Conservation (phyloP, 805 yeast species). For the Brettanomyces sp. region DNA sequence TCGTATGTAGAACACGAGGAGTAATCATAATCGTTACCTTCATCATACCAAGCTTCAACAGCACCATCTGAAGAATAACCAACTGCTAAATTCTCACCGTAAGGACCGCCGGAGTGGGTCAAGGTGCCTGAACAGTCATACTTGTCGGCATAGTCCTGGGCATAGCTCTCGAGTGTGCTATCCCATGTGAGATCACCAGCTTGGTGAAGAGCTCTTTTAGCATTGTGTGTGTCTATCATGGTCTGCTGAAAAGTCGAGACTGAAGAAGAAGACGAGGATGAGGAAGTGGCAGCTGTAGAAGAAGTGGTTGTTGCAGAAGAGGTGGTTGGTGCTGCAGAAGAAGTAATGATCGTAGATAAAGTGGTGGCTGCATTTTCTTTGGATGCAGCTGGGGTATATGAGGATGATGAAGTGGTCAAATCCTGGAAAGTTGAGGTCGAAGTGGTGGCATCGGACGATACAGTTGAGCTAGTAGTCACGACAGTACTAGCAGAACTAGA, state of each 20-base stretch:
- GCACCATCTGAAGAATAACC: slow-evolving; percentile 48
- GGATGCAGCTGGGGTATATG: slow-evolving; percentile 9
- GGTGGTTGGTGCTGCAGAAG: slow-evolving; percentile 10
- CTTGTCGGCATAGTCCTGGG: slow-evolving; percentile 46
- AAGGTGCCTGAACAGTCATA: slow-evolving; percentile 53
- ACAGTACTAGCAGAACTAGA: neutral
- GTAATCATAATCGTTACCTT: slow-evolving; percentile 48
- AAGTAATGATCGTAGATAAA: slow-evolving; percentile 3
- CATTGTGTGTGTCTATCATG: slow-evolving; percentile 55
- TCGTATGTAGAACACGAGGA: slow-evolving; percentile 37
- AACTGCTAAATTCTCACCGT: slow-evolving; percentile 73
- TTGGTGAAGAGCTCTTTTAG: slow-evolving; percentile 45
- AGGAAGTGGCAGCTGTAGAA: slow-evolving; percentile 9
- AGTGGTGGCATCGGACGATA: slow-evolving; percentile 2
- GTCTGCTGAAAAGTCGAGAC: slow-evolving; percentile 17
- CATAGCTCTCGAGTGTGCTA: slow-evolving; percentile 39
- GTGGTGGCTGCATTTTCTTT: slow-evolving; percentile 11
- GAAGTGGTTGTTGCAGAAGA: slow-evolving; percentile 12
- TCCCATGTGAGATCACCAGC: slow-evolving; percentile 52
- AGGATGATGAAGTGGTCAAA: slow-evolving; percentile 1
- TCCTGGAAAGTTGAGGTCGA: neutral
- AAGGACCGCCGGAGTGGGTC: slow-evolving; percentile 54
- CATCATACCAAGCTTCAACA: slow-evolving; percentile 69
- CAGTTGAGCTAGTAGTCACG: slow-evolving; percentile 2
- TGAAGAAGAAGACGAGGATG: slow-evolving; percentile 10